Evolutionary conservation across 495 filamentous ascomycete species (phyloP), one percentile per base, ranked within the genome.

Genomic region (Trichoderma erinaceum): DNA sequence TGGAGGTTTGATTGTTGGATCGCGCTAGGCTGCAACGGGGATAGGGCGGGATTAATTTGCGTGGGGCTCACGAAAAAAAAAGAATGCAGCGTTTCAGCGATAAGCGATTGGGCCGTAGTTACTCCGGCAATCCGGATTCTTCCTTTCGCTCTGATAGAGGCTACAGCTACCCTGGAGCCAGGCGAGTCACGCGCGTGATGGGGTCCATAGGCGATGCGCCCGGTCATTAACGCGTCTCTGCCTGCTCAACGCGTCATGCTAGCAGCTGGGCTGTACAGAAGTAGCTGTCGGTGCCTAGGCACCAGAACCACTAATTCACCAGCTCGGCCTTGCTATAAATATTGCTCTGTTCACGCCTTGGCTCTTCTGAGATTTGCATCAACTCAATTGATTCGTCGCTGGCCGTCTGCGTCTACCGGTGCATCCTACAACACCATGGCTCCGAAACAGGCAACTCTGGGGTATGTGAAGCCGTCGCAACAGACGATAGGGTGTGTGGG

Each of bases 391-490:
- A 32, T 18, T 29, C 56, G 56, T 18, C 56, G 27, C 11, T 25
- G 11, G 25, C 56, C 56, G 13, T 58, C 50, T 58, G 25, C n/a
- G 4, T 61, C 56, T 18, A 32, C 23, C 1, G 44, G 32, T 64
- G 50, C 52, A 63, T 64, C 23, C 38, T 29, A 61, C 63, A 35
- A 66, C 25, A 44, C 66, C 23, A 85, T 85, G 84, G 73, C 83
- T 70, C 80, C 82, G 18, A 97, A 93, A 75, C 94, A 98, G 83
- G 86, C 90, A 73, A 97, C 92, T 11, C 78, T 98, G 75, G 92
- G 92, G 94, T 98, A 97, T 82, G 94, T 96, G 61, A 88, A 85
- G 76, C 82, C 88, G 68, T 83, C 86, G 66, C 92, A 97, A 80
- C 84, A 86, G 72, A 96, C 90, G 67, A 80, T 97, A 75, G 87